These are phyloP conservation scores for Thelephora aurantiotincta DNA, from an alignment of 768 basidiomycete genomes.

Conservation along the genomic window DNA sequence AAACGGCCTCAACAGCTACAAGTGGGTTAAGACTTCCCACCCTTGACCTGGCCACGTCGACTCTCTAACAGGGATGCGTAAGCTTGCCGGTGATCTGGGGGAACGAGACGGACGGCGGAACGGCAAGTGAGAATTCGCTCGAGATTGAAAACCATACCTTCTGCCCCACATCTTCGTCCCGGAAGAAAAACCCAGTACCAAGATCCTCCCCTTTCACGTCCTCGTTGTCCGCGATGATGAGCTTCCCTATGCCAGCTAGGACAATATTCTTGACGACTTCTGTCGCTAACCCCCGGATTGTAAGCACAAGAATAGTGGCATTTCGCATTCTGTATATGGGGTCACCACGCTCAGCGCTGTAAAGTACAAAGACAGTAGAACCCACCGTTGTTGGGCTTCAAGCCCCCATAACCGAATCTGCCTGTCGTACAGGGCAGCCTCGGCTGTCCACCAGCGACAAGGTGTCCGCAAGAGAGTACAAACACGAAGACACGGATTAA, in stretches of 20 bases:
- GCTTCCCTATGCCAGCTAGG: slow-evolving; percentile 84
- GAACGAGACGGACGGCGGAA: background rate
- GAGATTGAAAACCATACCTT: slow-evolving; percentile 35
- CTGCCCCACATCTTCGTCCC: slow-evolving; percentile 85
- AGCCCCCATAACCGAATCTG: slow-evolving; percentile 98
- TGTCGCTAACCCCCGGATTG: slow-evolving; percentile 72
- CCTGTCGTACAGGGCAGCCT: slow-evolving; percentile 86
- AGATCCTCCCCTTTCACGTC: slow-evolving; percentile 75
- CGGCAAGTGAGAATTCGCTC: no score
- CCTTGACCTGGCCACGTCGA: slow-evolving; percentile 70
- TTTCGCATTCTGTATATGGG: slow-evolving; percentile 66
- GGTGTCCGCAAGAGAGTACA: background rate
- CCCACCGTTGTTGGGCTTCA: slow-evolving; percentile 89
- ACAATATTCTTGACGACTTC: slow-evolving; percentile 98
- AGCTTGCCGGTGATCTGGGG: slow-evolving; percentile 7
- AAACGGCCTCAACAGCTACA: slow-evolving; percentile 62
- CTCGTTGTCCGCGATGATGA: slow-evolving; percentile 72
- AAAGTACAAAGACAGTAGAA: slow-evolving; percentile 3
- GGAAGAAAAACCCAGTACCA: slow-evolving; percentile 84
- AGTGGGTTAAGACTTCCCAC: slow-evolving; percentile 89
- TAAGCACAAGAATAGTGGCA: slow-evolving; percentile 76
- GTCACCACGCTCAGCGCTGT: background rate
- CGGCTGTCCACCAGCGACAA: slow-evolving; percentile 21
- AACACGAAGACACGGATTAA: slow-evolving; percentile 1
- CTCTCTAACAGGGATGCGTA: slow-evolving; percentile 44